Evolutionary conservation across 2,329 filamentous ascomycete species (phyloP), one percentile per base, ranked within the genome.

Genomic region (Xylariales sp.): DNA sequence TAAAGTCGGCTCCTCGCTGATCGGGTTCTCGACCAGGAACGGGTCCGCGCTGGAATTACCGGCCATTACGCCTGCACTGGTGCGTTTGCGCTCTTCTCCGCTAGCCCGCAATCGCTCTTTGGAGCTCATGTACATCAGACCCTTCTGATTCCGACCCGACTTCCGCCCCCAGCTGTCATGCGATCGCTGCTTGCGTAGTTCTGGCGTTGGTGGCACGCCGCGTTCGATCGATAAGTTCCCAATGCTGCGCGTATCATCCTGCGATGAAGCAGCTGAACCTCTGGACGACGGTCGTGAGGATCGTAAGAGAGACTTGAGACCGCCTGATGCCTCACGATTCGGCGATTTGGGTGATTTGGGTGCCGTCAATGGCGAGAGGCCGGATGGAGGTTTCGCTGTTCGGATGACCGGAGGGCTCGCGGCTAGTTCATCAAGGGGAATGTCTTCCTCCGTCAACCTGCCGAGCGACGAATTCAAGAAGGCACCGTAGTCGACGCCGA

Each of bases 321-420:
- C 76, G 31, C 64, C 63, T 2, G 58, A 53, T 25, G 66, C 61
- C 21, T 76, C 75, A 46, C 69, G 70, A 38, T 64, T 64, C 15
- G 72, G 69, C 20, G 68, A 78, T 40, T 65, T 61, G 15, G 70
- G 65, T 19, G 66, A 75, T 47, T 71, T 80, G 44, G 74, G 73
- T 1, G 82, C 77, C n/a, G 84, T 88, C 38, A 86, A 65, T 14
- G 81, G 66, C 19, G 86, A 89, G 53, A 82, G 79, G 40, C 86
- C 86, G 38, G 85, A 88, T 1, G 86, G 86, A 6, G 83, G 84
- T 60, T 90, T 90, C 22, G 88, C 79, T 22, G 90, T 95, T 49
- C 84, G 82, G 52, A 94, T 77, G 41, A 91, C 77, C 14, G 89
- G 88, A 10, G 88, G 68, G 35, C 70, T 68, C 16, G 80, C 79